Conservation (phyloP, 768 basidiomycete species). For the Tylopilus sp. region DNA sequence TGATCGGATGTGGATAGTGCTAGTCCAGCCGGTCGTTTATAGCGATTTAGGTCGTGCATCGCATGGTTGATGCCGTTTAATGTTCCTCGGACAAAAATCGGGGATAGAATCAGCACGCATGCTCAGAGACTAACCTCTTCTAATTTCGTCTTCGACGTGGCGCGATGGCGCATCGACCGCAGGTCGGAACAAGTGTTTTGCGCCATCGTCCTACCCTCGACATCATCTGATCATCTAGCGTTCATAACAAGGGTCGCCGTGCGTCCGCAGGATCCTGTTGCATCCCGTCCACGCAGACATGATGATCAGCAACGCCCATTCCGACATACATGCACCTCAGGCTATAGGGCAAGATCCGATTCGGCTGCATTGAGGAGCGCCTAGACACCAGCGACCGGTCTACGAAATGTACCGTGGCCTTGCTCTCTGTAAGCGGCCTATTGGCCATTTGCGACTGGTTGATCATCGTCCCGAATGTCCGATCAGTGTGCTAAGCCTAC, state of each 20-base stretch:
- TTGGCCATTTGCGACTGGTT: no score
- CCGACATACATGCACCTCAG: no score
- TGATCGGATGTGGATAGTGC: neutral
- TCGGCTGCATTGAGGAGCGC: no score
- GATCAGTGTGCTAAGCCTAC: no score
- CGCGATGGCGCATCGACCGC: no score
- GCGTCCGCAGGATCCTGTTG: neutral
- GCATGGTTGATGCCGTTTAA: neutral
- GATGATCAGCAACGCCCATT: neutral
- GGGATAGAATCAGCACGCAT: no score
- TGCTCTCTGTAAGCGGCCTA: no score
- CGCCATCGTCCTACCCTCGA: neutral
- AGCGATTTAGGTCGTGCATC: neutral
- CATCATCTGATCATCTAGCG: neutral
- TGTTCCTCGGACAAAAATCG: no score
- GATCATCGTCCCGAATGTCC: neutral
- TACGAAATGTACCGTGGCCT: no score
- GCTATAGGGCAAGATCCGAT: no score
- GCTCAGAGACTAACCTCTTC: neutral
- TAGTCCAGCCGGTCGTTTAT: conserved; percentile 2
- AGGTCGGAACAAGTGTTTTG: neutral
- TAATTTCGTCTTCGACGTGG: neutral
- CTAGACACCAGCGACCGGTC: no score
- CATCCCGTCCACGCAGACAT: neutral
- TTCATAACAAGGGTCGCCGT: no score